Conservation (phyloP, 305 asterid genomes). For the Withania somnifera region DNA sequence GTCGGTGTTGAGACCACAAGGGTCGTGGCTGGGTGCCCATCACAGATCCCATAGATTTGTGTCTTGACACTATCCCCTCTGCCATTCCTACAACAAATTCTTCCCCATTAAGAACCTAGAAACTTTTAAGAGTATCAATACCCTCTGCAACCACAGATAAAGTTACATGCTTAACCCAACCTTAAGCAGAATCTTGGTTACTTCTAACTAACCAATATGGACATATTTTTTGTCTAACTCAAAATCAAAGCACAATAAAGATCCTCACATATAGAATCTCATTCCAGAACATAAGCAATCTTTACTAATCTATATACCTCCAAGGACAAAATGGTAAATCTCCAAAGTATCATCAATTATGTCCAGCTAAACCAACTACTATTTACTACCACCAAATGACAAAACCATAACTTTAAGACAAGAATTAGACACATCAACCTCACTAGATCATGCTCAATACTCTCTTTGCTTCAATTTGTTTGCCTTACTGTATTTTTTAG, state of each 20-base stretch:
- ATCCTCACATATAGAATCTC: background rate
- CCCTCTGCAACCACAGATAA: background rate
- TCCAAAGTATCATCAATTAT: background rate
- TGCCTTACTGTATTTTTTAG: background rate
- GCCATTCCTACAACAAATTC: background rate
- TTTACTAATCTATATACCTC: background rate
- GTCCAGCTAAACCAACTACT: background rate
- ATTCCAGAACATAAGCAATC: background rate
- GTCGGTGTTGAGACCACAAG: background rate
- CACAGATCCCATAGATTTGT: background rate
- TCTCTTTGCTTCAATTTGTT: background rate
- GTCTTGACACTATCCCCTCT: background rate
- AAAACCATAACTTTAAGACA: background rate
- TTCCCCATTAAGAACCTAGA: background rate
- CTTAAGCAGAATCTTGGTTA: background rate
- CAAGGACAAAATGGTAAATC: background rate
- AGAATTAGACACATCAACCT: background rate
- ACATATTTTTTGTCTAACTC: background rate
- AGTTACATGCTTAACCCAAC: background rate
- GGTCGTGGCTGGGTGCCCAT: background rate
- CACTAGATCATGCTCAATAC: background rate
- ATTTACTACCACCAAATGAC: background rate
- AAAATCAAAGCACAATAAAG: background rate
- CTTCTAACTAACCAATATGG: background rate
- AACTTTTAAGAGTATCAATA: background rate